Evolutionary conservation across 352 stramenopile species (phyloP), one percentile per base, ranked within the genome.

Genomic region (Pythium guiyangense): DNA sequence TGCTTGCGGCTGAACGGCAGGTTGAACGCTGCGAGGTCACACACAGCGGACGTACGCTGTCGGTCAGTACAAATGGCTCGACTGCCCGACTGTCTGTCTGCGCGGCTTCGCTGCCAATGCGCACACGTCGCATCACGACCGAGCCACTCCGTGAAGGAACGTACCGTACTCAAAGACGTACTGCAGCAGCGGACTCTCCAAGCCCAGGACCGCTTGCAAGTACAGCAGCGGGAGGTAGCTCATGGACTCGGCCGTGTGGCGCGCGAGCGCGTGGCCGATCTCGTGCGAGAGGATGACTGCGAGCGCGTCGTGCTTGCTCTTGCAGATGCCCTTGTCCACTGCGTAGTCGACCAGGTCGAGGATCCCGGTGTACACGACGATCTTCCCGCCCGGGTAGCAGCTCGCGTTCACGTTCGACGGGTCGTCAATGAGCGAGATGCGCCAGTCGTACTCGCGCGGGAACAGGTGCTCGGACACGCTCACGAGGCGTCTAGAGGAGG

Each of bases 391-490:
- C n/a, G n/a, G n/a, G n/a, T 70, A 79, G 57, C 79, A 89, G 57
- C 71, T 84, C 6, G 79, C 76, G 52, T 89, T 89, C 10, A 70
- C 69, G 9, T 67, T 70, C 52, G 55, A 63, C 25, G 74, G 70
- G 11, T 73, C 69, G 54, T 89, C 73, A 29, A 89, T 61, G 40
- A 89, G 59, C 64, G 66, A 85, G 15, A 89, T 66, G 15, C 67
- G 57, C 79, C 79, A 89, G 48, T 86, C 67, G 57, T 86, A 89
- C 31, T 82, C 64, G 17, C 76, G 76, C 22, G 76, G 71, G 56
- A 89, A 89, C 50, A 89, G 66, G 46, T 86, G 74, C 60, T 89
- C 75, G 6, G 69, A 79, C 15, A 89, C 74, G 15, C 60, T 74
- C 2, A 86, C 66, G 17, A 89, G 64, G 9, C 79, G 79, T 0